A percentile compares a stretch with the other conserved stretches of the same genome.
These are phyloP conservation scores for Posidonia australis DNA, from an alignment of 106 monocot species.

Conservation along the genomic window DNA sequence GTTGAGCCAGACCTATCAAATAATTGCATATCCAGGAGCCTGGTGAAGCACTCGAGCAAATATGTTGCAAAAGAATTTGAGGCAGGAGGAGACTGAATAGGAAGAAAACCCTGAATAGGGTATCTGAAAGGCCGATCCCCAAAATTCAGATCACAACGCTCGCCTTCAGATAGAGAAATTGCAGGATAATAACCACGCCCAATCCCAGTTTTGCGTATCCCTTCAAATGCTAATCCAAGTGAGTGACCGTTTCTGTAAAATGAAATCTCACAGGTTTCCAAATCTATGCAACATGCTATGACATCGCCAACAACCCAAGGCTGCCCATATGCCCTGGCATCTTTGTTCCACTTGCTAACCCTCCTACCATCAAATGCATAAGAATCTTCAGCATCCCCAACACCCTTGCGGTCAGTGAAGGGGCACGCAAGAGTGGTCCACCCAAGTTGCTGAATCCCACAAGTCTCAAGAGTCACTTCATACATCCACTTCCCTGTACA, in stretches of 20 bases:
- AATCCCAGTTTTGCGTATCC: constrained; percentile 38
- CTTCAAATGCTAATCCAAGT: constrained; percentile 82
- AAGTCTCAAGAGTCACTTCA: constrained; percentile 82
- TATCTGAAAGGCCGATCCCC: constrained; percentile 80
- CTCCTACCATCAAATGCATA: constrained; percentile 95
- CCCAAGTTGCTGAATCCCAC: constrained; percentile 90
- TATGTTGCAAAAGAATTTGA: constrained; percentile 30
- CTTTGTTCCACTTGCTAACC: constrained; percentile 89
- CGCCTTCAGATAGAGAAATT: constrained; percentile 91
- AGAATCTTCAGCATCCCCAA: constrained; percentile 88
- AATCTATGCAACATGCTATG: constrained; percentile 95
- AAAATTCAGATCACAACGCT: constrained; percentile 85
- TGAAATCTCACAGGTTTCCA: constrained; percentile 50
- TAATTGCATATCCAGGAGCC: constrained; percentile 60
- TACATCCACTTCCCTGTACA: constrained; percentile 98
- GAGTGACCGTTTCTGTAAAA: constrained; percentile 84
- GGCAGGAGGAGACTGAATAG: constrained; percentile 61
- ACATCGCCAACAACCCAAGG: constrained; percentile 92
- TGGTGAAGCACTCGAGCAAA: constrained; percentile 61
- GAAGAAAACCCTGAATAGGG: constrained; percentile 62
- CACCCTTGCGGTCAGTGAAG: constrained; percentile 85
- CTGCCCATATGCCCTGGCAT: constrained; percentile 59
- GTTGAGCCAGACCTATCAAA: constrained; percentile 45
- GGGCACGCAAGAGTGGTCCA: constrained; percentile 75
- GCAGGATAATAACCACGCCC: constrained; percentile 71